These are phyloP conservation scores for Yamadazyma insecticola DNA, from an alignment of 805 yeast genomes.

Conservation along the genomic window DNA sequence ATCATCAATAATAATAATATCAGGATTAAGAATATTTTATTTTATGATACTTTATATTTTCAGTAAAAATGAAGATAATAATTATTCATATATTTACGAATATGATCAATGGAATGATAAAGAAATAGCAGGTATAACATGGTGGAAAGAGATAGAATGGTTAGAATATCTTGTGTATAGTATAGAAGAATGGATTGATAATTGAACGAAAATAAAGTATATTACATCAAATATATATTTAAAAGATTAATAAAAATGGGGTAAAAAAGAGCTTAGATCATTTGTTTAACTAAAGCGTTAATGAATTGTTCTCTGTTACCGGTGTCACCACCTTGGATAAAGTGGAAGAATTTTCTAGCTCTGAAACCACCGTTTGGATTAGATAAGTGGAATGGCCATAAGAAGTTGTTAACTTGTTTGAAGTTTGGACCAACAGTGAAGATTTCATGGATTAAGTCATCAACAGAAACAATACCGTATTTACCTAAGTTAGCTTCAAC, in stretches of 20 bases:
- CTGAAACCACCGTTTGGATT: conserved; percentile 99
- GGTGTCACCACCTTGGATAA: conserved; percentile 96
- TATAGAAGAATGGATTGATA: conserved; percentile 11
- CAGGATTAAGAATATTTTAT: conserved; percentile 13
- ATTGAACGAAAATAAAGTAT: neutral
- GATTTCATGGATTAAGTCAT: conserved; percentile 94
- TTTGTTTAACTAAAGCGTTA: conserved; percentile 89
- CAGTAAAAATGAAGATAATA: neutral
- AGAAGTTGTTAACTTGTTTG: conserved; percentile 97
- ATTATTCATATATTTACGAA: conserved; percentile 8
- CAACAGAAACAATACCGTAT: conserved; percentile 88
- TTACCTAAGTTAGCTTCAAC: conserved; percentile 85
- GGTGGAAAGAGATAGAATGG: conserved; percentile 32
- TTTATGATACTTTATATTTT: conserved; percentile 10
- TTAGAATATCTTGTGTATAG: conserved; percentile 22
- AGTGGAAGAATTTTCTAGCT: conserved; percentile 95
- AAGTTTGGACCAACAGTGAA: conserved; percentile 97
- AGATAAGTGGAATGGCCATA: conserved; percentile 96
- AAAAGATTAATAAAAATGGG: neutral
- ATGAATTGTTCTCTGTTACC: conserved; percentile 98
- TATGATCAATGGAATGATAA: conserved; percentile 4
- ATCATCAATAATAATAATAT: conserved; percentile 15
- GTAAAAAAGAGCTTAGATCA: conserved; percentile 79
- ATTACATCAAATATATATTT: neutral
- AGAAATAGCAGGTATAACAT: conserved; percentile 10